Evolutionary conservation across 75 land plant species (phyloP).

Genomic region (Picea sitchensis): DNA sequence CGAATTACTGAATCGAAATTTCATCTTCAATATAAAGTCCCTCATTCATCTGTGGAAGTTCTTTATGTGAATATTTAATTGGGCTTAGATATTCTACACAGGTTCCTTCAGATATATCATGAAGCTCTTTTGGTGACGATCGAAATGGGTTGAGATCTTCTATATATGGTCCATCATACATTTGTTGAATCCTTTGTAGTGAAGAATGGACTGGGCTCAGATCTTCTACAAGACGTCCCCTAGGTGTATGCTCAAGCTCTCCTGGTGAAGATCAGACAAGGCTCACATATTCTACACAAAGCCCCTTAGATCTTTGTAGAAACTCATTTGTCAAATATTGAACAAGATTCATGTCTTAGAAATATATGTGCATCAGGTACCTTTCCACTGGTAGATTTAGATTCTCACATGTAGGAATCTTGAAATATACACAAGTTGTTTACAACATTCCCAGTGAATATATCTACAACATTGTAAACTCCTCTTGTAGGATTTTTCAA

Average conservation of each 20-base stretch:
- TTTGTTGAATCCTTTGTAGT: constrained; percentile 6
- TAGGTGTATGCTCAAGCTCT: neutral
- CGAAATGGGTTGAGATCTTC: constrained; percentile 15
- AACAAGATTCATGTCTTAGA: neutral
- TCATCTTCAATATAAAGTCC: neutral
- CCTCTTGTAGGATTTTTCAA: neutral
- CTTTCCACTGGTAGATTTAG: too few relatives aligned
- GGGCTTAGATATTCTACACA: constrained; percentile 22
- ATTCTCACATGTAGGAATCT: too few relatives aligned
- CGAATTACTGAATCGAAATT: neutral
- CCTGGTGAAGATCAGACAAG: neutral
- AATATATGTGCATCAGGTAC: too few relatives aligned
- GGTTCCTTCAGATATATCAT: constrained; percentile 3
- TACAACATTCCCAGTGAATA: neutral
- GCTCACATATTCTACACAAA: constrained; percentile 26
- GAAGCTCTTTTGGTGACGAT: neutral
- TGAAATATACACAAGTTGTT: too few relatives aligned
- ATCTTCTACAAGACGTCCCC: neutral
- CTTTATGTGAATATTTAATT: constrained; percentile 3
- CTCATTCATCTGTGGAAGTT: constrained; percentile 2
- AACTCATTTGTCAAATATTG: neutral
- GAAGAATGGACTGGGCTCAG: constrained; percentile 17
- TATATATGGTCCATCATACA: constrained; percentile 4
- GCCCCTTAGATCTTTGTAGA: neutral
- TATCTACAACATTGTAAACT: neutral